Evolutionary conservation across 2,329 filamentous ascomycete species (phyloP).

Genomic region (Colletotrichum navitas): DNA sequence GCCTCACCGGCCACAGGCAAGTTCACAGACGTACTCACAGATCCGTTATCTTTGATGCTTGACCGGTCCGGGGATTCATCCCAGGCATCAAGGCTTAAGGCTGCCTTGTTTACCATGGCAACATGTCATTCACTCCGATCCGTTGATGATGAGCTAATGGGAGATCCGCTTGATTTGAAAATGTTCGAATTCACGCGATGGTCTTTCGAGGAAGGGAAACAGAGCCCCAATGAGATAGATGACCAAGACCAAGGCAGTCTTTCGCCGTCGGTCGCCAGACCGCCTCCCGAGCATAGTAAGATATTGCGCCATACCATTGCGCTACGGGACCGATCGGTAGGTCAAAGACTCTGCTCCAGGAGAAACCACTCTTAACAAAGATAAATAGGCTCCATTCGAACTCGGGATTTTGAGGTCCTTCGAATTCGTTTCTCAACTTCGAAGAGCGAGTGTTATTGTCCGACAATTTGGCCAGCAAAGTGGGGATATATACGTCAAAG

Average conservation of each 20-base stretch:
- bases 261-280: slow-evolving; percentile 89
- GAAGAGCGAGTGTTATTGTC: slow-evolving; percentile 92
- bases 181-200: slow-evolving; percentile 99
- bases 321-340: slow-evolving; percentile 47
- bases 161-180: slow-evolving; percentile 94
- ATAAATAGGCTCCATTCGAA: slow-evolving; percentile 72
- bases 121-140: slow-evolving; percentile 93
- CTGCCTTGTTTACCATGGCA: slow-evolving; percentile 92
- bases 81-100: slow-evolving; percentile 53
- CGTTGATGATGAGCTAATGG: slow-evolving; percentile 89
- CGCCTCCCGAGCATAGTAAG: slow-evolving; percentile 66
- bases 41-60: slow-evolving; percentile 69
- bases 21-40: slow-evolving; percentile 82
- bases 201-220: slow-evolving; percentile 90
- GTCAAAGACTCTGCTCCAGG: slow-evolving; percentile 18
- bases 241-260: slow-evolving; percentile 82
- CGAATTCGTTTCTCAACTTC: slow-evolving; percentile 93
- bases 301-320: slow-evolving; percentile 44
- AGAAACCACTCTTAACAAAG: slow-evolving; percentile 40
- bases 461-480: slow-evolving; percentile 87
- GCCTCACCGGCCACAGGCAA: slow-evolving; percentile 72
- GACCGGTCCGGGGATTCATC: slow-evolving; percentile 15
- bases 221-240: slow-evolving; percentile 72
- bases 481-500: slow-evolving; percentile 93
- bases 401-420: slow-evolving; percentile 92